phyloP scores from a whole-genome alignment of 2,329 filamentous ascomycete genomes.

The Apiospora sp. region DNA sequence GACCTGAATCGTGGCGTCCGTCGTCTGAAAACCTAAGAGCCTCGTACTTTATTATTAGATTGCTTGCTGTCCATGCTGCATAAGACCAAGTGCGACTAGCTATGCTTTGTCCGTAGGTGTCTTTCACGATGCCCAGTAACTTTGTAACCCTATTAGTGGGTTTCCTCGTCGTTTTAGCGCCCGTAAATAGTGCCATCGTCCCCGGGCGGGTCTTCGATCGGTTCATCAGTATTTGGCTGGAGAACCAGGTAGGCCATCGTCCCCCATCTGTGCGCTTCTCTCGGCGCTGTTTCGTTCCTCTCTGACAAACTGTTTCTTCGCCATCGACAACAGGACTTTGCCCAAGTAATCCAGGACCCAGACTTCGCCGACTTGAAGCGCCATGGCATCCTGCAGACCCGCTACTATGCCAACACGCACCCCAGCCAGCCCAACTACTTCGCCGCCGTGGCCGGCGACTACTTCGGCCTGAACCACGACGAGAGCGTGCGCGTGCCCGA shows the following conservation, averaged over 20 bases:
- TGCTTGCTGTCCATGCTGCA: background rate
- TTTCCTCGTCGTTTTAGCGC: slow-evolving; percentile 31
- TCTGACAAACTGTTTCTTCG: background rate
- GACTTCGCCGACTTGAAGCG: slow-evolving; percentile 50
- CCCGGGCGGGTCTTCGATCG: slow-evolving; percentile 50
- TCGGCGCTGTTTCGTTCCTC: background rate
- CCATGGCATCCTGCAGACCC: slow-evolving; percentile 53
- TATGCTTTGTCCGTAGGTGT: slow-evolving; percentile 5
- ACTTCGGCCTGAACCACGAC: slow-evolving; percentile 58
- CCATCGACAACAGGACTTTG: slow-evolving; percentile 49
- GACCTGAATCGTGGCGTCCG: background rate
- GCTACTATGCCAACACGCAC: slow-evolving; percentile 56
- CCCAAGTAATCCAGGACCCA: slow-evolving; percentile 48
- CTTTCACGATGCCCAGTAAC: slow-evolving; percentile 29
- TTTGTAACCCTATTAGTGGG: slow-evolving; percentile 30
- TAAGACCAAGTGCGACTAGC: background rate
- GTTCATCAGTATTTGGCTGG: slow-evolving; percentile 54
- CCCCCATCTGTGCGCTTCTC: background rate
- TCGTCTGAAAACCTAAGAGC: background rate
- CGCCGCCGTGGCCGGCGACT: slow-evolving; percentile 54
- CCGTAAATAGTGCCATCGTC: slow-evolving; percentile 37
- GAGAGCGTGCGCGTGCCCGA: slow-evolving; percentile 50
- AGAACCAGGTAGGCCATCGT: slow-evolving; percentile 50
- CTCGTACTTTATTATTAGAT: background rate
- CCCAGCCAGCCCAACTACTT: slow-evolving; percentile 55